These are phyloP conservation scores for Iris pallida DNA, from an alignment of 116 monocot species.

Conservation along the genomic window DNA sequence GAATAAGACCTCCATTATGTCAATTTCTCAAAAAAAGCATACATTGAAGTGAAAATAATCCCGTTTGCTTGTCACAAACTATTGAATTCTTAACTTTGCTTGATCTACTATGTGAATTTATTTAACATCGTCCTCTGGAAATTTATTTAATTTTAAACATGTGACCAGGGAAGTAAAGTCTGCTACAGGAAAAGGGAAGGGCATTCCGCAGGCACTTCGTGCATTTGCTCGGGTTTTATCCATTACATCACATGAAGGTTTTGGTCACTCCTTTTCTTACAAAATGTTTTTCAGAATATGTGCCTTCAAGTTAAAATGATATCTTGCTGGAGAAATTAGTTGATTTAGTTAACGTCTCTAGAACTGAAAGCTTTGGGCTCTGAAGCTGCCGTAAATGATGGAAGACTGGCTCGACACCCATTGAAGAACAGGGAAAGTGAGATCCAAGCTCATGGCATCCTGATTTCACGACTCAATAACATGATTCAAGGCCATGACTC, in stretches of 20 bases:
- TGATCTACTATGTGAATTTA: no score
- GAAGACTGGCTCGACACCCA: conserved; percentile 64
- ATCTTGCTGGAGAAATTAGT: neutral
- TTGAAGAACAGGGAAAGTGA: conserved; percentile 43
- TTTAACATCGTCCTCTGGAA: neutral
- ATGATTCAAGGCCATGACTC: conserved; percentile 37
- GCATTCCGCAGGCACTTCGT: conserved; percentile 72
- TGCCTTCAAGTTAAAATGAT: neutral
- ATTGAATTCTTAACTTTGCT: no score
- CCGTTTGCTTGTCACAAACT: no score
- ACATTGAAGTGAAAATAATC: no score
- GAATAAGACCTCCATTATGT: no score
- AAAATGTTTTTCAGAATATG: neutral
- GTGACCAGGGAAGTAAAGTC: conserved; percentile 58
- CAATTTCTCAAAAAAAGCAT: no score
- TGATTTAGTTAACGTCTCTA: conserved; percentile 16
- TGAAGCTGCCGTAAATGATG: conserved; percentile 69
- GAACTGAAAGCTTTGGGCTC: conserved; percentile 53
- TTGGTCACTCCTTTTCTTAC: neutral
- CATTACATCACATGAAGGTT: conserved; percentile 61
- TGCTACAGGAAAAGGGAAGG: conserved; percentile 48
- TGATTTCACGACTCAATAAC: conserved; percentile 34
- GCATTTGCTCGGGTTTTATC: conserved; percentile 72
- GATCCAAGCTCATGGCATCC: conserved; percentile 50
- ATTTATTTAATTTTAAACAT: neutral